Base-by-base conservation (phyloP, 2,329 filamentous ascomycete genomes). In the Alternaria sp. region DNA sequence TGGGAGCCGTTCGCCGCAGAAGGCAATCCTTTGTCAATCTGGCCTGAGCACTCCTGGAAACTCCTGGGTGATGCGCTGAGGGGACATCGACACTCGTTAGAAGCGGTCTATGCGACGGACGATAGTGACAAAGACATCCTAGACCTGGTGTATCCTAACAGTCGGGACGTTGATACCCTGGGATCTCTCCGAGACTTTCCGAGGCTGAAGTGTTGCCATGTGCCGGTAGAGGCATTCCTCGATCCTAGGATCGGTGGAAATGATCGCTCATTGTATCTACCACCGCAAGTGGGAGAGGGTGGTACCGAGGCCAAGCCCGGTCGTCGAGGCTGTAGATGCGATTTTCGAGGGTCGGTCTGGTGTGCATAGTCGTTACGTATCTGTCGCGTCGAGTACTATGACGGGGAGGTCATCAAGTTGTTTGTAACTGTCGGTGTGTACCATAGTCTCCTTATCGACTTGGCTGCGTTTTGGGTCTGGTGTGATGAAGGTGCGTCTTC, bases 1-100 rank as follows among this genome's bases (percentile, higher is more conserved):
- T 66, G 58, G 60, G 55, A 64, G 12, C 66, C 66, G 1, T 58
- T 68, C 6, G 41, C 30, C 3, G 14, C n/a, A 3, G 47, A 37
- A 4, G 9, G 47, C 5, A 53, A 51, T 21, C 46, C 28, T 20
- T 18, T 49, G 9, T 44, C 51, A 12, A 21, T 20, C 11, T 66
- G 61, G 58, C 58, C 58, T 3, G 10, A 58, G 7, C 26, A 58
- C 44, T 64, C 60, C 6, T 64, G 58, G 60, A 18, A 28, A 10
- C 18, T n/a, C 2, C 12, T 68, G 9, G 60, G 64, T 3, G 28
- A 50, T 20, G 64, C 60, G 2, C 23, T 68, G 12, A 47, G 41
- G 5, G 53, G 33, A 18, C 66, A 68, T 15, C 30, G n/a, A 3
- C 9, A 50, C 12, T 57, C 57, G 0, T 46, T 68, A 6, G 46